Evolutionary conservation across 1,284 basidiomycete genomes (phyloP).

Genomic region (Ustilago bromivora): DNA sequence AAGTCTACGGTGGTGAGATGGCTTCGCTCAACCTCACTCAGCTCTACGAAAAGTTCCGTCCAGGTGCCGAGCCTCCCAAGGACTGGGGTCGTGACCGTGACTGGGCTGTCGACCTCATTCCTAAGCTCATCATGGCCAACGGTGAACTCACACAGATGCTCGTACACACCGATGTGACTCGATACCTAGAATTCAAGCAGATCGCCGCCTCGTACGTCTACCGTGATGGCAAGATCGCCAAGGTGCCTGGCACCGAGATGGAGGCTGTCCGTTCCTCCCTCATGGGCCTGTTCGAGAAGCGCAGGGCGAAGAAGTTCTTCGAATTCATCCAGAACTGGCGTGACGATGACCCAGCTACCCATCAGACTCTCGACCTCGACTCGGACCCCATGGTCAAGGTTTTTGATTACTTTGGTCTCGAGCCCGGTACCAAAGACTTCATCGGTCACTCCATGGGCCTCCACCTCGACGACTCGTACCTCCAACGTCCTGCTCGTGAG

Average conservation of each 20-base stretch:
- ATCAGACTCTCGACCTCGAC: conserved; percentile 76
- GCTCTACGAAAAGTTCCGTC: conserved; percentile 95
- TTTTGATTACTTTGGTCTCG: conserved; percentile 96
- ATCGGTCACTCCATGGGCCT: conserved; percentile 99
- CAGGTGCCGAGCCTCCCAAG: conserved; percentile 71
- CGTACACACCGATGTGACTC: conserved; percentile 97
- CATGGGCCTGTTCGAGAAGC: conserved; percentile 99
- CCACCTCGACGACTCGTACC: conserved; percentile 96
- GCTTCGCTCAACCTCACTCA: conserved; percentile 97
- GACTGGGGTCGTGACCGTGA: conserved; percentile 71
- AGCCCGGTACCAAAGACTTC: conserved; percentile 98
- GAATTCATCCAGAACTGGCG: conserved; percentile 96
- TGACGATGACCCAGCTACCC: conserved; percentile 91
- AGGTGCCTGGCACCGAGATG: conserved; percentile 97
- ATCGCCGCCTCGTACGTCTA: conserved; percentile 98
- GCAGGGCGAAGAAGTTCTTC: conserved; percentile 98
- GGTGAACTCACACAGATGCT: conserved; percentile 98
- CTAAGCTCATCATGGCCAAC: conserved; percentile 85
- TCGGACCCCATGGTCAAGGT: conserved; percentile 71
- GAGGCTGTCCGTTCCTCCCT: conserved; percentile 94
- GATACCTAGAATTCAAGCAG: conserved; percentile 99
- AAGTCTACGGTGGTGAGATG: conserved; percentile 98
- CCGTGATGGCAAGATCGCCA: conserved; percentile 95
- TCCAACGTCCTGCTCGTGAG: conserved; percentile 87
- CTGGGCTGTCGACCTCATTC: conserved; percentile 69